Conservation (phyloP, 164 flowering plant genomes). For the Vitis riparia region DNA sequence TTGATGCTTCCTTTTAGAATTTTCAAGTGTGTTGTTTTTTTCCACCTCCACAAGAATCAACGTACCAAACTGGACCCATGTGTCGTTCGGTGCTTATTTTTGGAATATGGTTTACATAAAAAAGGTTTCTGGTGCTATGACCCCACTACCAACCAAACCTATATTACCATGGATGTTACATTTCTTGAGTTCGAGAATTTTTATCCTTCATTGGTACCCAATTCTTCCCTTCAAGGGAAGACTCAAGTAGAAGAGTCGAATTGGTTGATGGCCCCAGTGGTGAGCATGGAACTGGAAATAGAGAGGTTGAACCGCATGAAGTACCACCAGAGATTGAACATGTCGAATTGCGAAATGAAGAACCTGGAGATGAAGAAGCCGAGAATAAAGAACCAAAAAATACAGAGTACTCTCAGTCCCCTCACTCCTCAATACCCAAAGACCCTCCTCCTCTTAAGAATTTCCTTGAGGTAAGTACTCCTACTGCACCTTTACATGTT, state of each 20-base stretch:
- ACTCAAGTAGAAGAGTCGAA: neutral
- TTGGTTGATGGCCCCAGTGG: constrained; percentile 6
- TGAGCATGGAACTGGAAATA: constrained; percentile 3
- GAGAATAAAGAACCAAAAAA: neutral
- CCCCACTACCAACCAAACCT: constrained; percentile 3
- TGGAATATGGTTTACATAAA: constrained; percentile 4
- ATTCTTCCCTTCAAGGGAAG: neutral
- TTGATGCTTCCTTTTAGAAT: neutral
- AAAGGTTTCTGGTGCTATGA: neutral
- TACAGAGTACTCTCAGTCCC: constrained; percentile 1
- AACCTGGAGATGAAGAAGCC: neutral
- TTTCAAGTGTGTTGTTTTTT: neutral
- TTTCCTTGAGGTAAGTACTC: neutral
- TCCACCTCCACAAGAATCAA: neutral
- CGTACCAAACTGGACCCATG: constrained; percentile 10
- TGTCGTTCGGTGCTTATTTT: neutral
- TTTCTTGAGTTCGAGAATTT: neutral
- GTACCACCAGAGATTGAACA: constrained; percentile 3
- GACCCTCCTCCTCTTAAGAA: neutral
- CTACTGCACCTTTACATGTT: neutral
- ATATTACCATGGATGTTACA: neutral
- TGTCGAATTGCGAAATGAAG: neutral
- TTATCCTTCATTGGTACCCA: constrained; percentile 1
- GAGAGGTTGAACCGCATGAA: constrained; percentile 7
- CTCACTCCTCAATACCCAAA: neutral